phyloP scores from a whole-genome alignment of 768 basidiomycete genomes.

The Calocera cornea region DNA sequence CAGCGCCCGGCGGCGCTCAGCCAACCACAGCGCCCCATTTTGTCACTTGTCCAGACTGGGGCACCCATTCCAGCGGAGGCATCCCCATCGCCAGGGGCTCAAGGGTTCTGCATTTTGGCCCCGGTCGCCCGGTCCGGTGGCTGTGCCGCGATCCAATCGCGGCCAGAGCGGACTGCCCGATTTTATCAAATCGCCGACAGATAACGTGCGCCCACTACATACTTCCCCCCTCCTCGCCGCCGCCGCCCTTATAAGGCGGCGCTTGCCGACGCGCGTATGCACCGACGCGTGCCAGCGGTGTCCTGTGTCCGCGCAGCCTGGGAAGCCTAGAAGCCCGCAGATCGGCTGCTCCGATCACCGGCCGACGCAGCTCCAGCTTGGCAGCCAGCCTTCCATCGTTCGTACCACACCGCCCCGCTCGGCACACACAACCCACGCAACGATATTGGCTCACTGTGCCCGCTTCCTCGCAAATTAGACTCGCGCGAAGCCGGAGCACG shows the following conservation, averaged over 20 bases:
- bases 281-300: no score
- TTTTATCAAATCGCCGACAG: slow-evolving; percentile 4
- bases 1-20: background rate
- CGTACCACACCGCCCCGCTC: no score
- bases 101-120: background rate
- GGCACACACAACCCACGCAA: no score
- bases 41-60: background rate
- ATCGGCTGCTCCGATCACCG: no score
- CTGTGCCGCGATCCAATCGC: background rate
- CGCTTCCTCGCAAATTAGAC: no score
- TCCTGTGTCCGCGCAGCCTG: no score
- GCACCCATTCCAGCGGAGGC: background rate
- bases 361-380: no score
- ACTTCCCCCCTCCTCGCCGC: background rate
- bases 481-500: no score
- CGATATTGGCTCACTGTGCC: no score
- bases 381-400: no score
- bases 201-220: background rate
- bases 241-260: background rate
- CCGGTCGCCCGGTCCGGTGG: background rate
- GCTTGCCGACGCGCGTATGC: background rate
- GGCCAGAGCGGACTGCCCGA: background rate
- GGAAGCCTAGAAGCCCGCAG: no score
- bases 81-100: background rate
- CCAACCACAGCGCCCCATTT: background rate